phyloP scores from a whole-genome alignment of 139 green algal species.

The Gonium pectorale region DNA sequence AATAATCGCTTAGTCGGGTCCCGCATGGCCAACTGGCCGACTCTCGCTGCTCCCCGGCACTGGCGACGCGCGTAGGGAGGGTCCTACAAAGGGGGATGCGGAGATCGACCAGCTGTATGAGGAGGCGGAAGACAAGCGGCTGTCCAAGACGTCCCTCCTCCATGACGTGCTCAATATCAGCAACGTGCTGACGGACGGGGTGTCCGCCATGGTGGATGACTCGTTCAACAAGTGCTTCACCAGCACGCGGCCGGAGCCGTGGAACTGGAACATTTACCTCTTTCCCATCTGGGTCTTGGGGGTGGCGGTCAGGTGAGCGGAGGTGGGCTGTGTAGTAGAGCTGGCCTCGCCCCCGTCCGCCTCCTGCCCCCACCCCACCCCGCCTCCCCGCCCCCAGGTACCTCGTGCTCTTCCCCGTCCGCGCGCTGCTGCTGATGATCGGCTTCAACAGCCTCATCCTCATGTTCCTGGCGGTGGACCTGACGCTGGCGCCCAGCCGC shows the following conservation, averaged over 20 bases:
- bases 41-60: no score
- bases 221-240: conserved; percentile 96
- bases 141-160: conserved; percentile 48
- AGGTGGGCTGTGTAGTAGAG: no score
- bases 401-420: conserved; percentile 68
- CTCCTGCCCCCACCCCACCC: no score
- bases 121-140: conserved; percentile 46
- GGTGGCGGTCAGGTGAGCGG: conserved; percentile 51
- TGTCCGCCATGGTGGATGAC: conserved; percentile 92
- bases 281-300: conserved; percentile 87
- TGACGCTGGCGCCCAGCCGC: conserved; percentile 49
- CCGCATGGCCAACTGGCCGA: no score
- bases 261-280: conserved; percentile 99
- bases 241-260: conserved; percentile 80
- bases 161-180: conserved; percentile 87
- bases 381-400: conserved; percentile 53
- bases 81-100: conserved; percentile 19
- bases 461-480: conserved; percentile 81
- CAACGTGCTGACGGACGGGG: conserved; percentile 85
- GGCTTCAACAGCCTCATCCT: conserved; percentile 84
- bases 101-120: conserved; percentile 53
- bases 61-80: no score
- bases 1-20: no score
- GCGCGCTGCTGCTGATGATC: conserved; percentile 79
- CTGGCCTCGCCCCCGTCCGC: no score